Evolutionary conservation across 2,329 filamentous ascomycete genomes (phyloP).

Genomic region (Dendryphion nanum): DNA sequence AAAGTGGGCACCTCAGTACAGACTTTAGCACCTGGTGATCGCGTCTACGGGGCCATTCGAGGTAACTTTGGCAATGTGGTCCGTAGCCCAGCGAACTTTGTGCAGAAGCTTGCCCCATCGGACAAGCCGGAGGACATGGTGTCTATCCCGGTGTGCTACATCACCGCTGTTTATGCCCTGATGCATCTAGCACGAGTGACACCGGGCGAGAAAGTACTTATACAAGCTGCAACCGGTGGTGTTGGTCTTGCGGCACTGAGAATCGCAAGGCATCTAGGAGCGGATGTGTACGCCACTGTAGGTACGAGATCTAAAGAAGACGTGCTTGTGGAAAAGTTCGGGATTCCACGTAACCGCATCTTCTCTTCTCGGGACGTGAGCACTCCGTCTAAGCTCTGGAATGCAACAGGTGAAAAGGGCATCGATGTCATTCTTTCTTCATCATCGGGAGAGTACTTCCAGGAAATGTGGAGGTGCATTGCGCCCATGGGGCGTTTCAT

Average conservation of each 20-base stretch:
- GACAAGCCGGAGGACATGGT: constrained; percentile 1
- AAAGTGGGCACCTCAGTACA: constrained; percentile 4
- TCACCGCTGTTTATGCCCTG: constrained; percentile 8
- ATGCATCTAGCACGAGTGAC: constrained; percentile 3
- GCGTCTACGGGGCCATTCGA: constrained; percentile 1
- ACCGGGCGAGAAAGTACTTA: constrained; percentile 19
- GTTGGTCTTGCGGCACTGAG: constrained; percentile 13
- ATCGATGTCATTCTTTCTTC: constrained; percentile 37
- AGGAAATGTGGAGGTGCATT: constrained; percentile 35
- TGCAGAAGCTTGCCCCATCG: background rate
- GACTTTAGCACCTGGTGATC: constrained; percentile 6
- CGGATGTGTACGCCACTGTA: constrained; percentile 27
- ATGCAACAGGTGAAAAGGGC: constrained; percentile 21
- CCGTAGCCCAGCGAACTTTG: background rate
- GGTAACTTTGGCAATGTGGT: constrained; percentile 3
- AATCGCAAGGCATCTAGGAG: constrained; percentile 7
- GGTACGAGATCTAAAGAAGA: constrained; percentile 14
- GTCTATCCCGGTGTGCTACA: constrained; percentile 6
- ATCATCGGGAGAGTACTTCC: constrained; percentile 35
- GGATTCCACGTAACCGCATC: constrained; percentile 27
- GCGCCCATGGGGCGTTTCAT: constrained; percentile 27
- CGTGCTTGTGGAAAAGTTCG: constrained; percentile 14
- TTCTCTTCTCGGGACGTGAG: constrained; percentile 23
- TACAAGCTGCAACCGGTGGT: constrained; percentile 23
- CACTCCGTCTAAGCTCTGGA: constrained; percentile 4